These are phyloP conservation scores for Monosporascus sp. DNA, from an alignment of 2,329 filamentous ascomycete species.

Conservation along the genomic window DNA sequence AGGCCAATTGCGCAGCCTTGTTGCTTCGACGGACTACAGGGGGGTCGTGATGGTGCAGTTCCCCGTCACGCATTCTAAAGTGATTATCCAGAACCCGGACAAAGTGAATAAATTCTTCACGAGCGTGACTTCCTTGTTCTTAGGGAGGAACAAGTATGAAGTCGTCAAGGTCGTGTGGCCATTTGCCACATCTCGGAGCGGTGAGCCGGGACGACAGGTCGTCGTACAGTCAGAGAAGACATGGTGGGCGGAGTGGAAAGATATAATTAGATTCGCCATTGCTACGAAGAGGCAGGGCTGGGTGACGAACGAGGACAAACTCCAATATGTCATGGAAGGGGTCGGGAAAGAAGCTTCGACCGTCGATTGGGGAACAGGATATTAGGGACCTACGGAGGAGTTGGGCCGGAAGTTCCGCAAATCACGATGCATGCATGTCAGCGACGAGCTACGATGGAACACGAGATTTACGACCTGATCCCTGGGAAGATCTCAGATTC, in stretches of 20 bases:
- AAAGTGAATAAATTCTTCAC: slow-evolving; percentile 50
- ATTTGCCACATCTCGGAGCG: slow-evolving; percentile 44
- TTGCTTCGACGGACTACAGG: slow-evolving; percentile 44
- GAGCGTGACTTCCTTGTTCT: slow-evolving; percentile 44
- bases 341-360: slow-evolving; percentile 29
- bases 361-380: slow-evolving; percentile 41
- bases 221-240: slow-evolving; percentile 50
- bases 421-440: neutral
- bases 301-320: slow-evolving; percentile 48
- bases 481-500: too few species aligned
- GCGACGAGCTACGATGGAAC: too few species aligned
- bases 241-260: slow-evolving; percentile 50
- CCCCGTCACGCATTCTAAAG: slow-evolving; percentile 42
- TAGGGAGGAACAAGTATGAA: slow-evolving; percentile 49
- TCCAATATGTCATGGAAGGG: slow-evolving; percentile 48
- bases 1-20: slow-evolving; percentile 45
- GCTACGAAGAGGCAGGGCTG: slow-evolving; percentile 34
- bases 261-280: slow-evolving; percentile 34
- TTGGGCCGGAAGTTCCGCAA: neutral
- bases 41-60: slow-evolving; percentile 45
- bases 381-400: slow-evolving; percentile 1
- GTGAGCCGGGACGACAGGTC: slow-evolving; percentile 37
- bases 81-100: slow-evolving; percentile 46
- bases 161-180: slow-evolving; percentile 53
- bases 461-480: too few species aligned